phyloP scores from a whole-genome alignment of 1,139 yeast species.

The Pneumocystis oryctolagi region DNA sequence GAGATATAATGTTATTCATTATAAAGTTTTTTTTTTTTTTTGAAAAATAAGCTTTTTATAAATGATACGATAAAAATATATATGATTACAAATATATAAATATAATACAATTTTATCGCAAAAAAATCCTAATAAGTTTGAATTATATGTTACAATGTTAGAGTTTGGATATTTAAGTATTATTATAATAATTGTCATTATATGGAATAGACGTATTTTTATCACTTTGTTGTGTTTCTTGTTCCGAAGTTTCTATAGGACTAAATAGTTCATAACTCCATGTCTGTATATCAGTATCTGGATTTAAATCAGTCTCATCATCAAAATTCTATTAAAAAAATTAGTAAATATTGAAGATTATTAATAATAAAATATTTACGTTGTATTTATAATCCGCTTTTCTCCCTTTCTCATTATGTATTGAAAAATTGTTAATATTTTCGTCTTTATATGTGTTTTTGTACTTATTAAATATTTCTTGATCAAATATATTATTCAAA shows the following conservation, averaged over 20 bases:
- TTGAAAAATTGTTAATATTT: neutral
- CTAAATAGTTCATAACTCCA: neutral
- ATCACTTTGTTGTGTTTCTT: neutral
- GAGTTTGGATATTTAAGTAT: neutral
- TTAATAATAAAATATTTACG: neutral
- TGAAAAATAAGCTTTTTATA: neutral
- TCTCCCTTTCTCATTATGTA: neutral
- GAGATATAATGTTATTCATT: neutral
- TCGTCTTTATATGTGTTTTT: neutral
- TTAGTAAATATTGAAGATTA: neutral
- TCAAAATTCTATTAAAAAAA: neutral
- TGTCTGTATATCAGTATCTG: neutral
- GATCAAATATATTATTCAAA: neutral
- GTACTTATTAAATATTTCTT: neutral
- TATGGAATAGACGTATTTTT: neutral
- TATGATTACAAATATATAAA: neutral
- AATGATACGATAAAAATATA: neutral
- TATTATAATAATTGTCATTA: neutral
- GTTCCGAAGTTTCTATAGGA: neutral
- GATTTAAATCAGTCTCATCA: neutral
- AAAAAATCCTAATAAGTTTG: neutral
- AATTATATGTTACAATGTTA: neutral
- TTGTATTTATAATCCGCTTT: neutral
- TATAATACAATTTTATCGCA: neutral
- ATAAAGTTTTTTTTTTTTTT: neutral